Evolutionary conservation across 805 yeast genomes (phyloP).

Genomic region (Saturnispora saitoi): DNA sequence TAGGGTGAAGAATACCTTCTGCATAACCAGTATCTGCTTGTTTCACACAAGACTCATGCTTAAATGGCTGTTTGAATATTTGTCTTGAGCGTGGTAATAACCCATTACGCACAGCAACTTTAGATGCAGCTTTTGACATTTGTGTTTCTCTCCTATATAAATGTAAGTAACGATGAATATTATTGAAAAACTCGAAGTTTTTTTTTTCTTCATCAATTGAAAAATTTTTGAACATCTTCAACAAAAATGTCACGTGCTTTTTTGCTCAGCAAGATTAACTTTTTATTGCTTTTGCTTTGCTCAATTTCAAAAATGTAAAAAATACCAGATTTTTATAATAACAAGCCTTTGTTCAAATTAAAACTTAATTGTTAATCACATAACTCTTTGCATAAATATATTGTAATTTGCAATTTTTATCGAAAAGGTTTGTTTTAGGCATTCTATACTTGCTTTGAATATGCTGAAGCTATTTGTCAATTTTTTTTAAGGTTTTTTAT

Average conservation of each 20-base stretch:
- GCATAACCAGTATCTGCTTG: conserved; percentile 61
- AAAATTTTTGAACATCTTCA: not conserved
- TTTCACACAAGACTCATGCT: conserved; percentile 41
- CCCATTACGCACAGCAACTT: conserved; percentile 66
- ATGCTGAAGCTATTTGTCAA: no score
- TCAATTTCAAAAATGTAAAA: no score
- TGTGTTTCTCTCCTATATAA: not conserved
- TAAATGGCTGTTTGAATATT: conserved; percentile 60
- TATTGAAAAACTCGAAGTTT: not conserved
- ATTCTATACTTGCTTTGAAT: no score
- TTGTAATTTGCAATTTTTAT: no score
- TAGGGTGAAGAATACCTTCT: conserved; percentile 59
- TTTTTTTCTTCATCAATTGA: not conserved
- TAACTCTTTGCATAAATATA: no score
- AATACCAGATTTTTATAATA: no score
- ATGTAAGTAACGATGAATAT: not conserved
- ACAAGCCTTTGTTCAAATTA: no score
- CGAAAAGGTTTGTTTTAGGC: no score
- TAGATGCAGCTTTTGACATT: conserved; percentile 44
- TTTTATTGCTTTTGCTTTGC: no score
- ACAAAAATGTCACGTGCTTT: not conserved
- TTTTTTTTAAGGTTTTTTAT: no score
- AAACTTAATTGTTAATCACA: no score
- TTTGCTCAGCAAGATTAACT: no score
- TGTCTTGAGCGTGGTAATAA: conserved; percentile 71